Conservation (phyloP, 2,329 filamentous ascomycete genomes). For the Coleophoma crateriformis region DNA sequence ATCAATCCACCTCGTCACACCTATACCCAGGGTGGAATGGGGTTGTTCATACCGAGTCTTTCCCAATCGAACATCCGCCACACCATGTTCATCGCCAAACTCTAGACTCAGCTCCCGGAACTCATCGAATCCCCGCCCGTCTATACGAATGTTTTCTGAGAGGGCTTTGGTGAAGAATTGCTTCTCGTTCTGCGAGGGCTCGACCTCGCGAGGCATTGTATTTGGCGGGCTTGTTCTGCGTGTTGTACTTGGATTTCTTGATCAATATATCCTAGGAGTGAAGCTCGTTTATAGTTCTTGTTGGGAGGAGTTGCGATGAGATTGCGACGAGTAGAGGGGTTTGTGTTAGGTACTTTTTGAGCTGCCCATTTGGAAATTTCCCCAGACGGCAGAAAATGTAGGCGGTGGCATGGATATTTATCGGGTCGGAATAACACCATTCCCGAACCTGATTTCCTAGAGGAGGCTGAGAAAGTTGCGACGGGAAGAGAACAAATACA, state of each 20-base stretch:
- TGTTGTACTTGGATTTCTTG: too few species aligned
- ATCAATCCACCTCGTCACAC: not conserved
- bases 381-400: not conserved
- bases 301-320: too few species aligned
- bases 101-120: slow-evolving; percentile 71
- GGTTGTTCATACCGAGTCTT: slow-evolving; percentile 69
- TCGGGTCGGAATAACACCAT: not conserved
- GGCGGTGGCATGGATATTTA: slow-evolving; percentile 11
- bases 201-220: slow-evolving; percentile 83
- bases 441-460: too few species aligned
- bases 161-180: slow-evolving; percentile 82
- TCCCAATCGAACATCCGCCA: slow-evolving; percentile 80
- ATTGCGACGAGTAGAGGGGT: too few species aligned
- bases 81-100: slow-evolving; percentile 88
- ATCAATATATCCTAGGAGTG: not conserved
- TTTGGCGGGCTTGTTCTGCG: slow-evolving; percentile 7
- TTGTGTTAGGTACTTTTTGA: too few species aligned
- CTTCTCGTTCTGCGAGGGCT: slow-evolving; percentile 84
- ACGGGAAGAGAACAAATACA: not conserved
- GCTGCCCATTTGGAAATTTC: slow-evolving; percentile 1
- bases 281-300: not conserved
- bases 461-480: too few species aligned
- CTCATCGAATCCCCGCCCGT: slow-evolving; percentile 76
- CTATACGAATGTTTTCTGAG: slow-evolving; percentile 72
- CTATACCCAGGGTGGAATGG: not conserved